Evolutionary conservation across 2,329 filamentous ascomycete species (phyloP).

Genomic region (Fusarium sp.): DNA sequence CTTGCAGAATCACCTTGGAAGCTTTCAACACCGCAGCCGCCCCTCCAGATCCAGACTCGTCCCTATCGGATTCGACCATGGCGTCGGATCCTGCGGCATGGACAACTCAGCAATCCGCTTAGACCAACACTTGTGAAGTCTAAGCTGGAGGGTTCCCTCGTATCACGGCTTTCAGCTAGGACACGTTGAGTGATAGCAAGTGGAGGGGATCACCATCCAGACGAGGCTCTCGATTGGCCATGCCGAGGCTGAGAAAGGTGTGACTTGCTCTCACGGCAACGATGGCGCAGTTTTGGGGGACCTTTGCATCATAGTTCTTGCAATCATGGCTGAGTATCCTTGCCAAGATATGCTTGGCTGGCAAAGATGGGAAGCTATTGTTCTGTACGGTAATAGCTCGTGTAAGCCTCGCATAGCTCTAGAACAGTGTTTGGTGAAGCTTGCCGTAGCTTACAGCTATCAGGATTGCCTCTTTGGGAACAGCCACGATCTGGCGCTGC

Average conservation of each 20-base stretch:
- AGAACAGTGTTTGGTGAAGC: neutral
- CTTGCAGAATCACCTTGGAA: neutral
- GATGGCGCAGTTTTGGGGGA: conserved; percentile 5
- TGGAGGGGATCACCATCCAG: conserved; percentile 13
- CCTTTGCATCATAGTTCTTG: conserved; percentile 27
- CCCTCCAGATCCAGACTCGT: neutral
- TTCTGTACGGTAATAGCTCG: neutral
- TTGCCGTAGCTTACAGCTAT: conserved; percentile 3
- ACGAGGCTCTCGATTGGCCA: conserved; percentile 25
- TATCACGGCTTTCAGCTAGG: conserved; percentile 18
- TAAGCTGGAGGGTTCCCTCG: conserved; percentile 7
- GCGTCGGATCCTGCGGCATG: conserved; percentile 17
- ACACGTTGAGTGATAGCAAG: neutral
- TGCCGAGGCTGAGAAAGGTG: conserved; percentile 14
- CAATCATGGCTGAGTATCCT: neutral
- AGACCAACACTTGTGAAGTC: conserved; percentile 10
- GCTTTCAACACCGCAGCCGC: neutral
- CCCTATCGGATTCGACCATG: neutral
- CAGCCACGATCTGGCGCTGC: conserved; percentile 7
- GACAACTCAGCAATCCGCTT: neutral
- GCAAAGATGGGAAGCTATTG: neutral
- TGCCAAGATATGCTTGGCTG: too few species aligned
- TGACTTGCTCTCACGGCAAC: neutral
- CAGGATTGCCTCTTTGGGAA: conserved; percentile 18
- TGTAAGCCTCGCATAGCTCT: conserved; percentile 19